Evolutionary conservation across 352 stramenopile genomes (phyloP), one percentile per base, ranked within the genome.

Genomic region (Pythium oligandrum): DNA sequence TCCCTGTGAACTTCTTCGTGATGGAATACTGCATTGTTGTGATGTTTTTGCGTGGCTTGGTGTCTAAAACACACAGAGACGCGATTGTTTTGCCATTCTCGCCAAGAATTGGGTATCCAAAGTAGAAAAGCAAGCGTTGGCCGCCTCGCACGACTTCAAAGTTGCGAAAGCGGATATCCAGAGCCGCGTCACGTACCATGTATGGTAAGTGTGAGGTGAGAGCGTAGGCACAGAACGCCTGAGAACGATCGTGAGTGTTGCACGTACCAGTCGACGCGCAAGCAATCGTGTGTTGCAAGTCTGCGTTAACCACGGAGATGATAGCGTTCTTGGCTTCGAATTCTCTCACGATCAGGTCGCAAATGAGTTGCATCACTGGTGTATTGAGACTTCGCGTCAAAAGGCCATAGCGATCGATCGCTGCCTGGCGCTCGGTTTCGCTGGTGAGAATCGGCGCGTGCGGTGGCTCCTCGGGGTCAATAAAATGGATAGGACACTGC

Each of bases 1-100:
- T 74, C 39, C 71, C 53, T 5, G 70, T 37, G 11, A 86, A 51
- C 47, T 65, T 67, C 59, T 79, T 75, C 45, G 81, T 33, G 51
- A 81, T 66, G 12, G 65, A 67, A 58, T 86, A 86, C 59, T 86
- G 75, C 70, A 78, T 83, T 1, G 75, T 83, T 32, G 72, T 83
- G 48, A 86, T 61, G 11, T 55, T 70, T 12, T 76, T 78, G 31
- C 55, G 53, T 1, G 72, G 72, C 26, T 71, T 75, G 5, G 40
- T 63, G 52, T 83, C 75, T 11, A 77, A 45, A 6, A 86, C 59
- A 36, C 64, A 80, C 6, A 86, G 61, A 48, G 73, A 59, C 4
- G 73, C 73, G 10, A 84, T 64, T 33, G 52, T 46, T 1, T 55
- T 64, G 4, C 71, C 47, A 0, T 54, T 62, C 9, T 57, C 26